Evolutionary conservation across 2,329 filamentous ascomycete genomes (phyloP).

Genomic region (Trematosphaeria pertusa): DNA sequence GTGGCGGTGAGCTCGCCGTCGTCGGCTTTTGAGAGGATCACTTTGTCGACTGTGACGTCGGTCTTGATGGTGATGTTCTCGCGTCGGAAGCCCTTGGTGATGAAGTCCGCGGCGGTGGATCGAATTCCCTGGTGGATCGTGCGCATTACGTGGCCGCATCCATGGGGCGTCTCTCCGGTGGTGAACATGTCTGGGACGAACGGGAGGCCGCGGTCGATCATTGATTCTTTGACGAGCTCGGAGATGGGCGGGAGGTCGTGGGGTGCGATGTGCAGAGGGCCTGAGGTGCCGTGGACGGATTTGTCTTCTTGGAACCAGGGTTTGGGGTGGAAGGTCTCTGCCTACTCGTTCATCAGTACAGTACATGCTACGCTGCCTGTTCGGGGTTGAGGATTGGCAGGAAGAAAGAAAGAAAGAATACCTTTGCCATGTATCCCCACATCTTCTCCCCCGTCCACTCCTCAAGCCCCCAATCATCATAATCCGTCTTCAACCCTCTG

Average conservation of each 20-base stretch:
- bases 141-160: constrained; percentile 40
- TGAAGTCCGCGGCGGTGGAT: constrained; percentile 40
- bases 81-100: constrained; percentile 52
- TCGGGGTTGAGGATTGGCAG: too few species aligned
- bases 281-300: constrained; percentile 54
- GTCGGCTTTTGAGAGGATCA: constrained; percentile 14
- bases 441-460: constrained; percentile 66
- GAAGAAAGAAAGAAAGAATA: background rate
- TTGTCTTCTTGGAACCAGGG: constrained; percentile 62
- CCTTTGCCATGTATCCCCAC: constrained; percentile 64
- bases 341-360: constrained; percentile 26
- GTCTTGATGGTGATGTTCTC: constrained; percentile 45
- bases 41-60: constrained; percentile 14
- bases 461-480: constrained; percentile 63
- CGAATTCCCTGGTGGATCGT: constrained; percentile 41
- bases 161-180: constrained; percentile 45
- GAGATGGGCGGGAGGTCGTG: constrained; percentile 67
- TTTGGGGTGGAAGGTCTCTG: constrained; percentile 66
- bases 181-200: constrained; percentile 67
- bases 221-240: constrained; percentile 61
- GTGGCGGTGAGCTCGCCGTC: constrained; percentile 51
- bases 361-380: too few species aligned
- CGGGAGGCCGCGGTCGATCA: constrained; percentile 61
- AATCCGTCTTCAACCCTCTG: constrained; percentile 57
- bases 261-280: constrained; percentile 63